phyloP scores from a whole-genome alignment of 768 basidiomycete species.

The Leccinum arenicola region DNA sequence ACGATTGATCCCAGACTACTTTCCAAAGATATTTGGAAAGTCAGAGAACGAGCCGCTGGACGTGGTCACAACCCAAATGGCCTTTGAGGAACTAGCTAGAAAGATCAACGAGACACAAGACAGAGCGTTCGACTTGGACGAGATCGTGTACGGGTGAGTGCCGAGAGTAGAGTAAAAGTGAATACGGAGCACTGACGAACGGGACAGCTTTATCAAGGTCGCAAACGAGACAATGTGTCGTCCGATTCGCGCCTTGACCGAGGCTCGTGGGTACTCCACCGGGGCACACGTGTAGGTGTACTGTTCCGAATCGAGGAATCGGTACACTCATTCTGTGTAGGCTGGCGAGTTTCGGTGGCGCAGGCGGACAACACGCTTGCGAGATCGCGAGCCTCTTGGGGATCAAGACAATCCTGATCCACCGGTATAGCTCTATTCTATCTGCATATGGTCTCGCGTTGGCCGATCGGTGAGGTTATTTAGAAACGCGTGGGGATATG shows the following conservation, averaged over 20 bases:
- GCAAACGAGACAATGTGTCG: conserved; percentile 97
- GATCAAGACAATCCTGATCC: conserved; percentile 84
- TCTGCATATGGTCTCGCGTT: conserved; percentile 94
- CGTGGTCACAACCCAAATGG: conserved; percentile 58
- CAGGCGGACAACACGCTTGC: conserved; percentile 90
- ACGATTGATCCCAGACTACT: conserved; percentile 83
- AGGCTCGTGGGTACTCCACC: conserved; percentile 83
- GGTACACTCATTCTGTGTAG: conserved; percentile 34
- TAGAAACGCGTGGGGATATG: neutral
- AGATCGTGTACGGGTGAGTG: conserved; percentile 83
- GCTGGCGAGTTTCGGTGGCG: conserved; percentile 84
- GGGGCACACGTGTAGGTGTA: conserved; percentile 61
- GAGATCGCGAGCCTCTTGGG: conserved; percentile 86
- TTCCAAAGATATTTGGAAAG: conserved; percentile 94
- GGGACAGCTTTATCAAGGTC: conserved; percentile 81
- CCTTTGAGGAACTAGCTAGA: conserved; percentile 65
- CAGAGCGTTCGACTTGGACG: conserved; percentile 65
- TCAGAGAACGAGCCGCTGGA: conserved; percentile 85
- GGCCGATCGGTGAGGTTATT: conserved; percentile 58
- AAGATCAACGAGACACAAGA: conserved; percentile 69
- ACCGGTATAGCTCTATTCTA: conserved; percentile 88
- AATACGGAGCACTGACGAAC: neutral
- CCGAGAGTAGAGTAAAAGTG: neutral
- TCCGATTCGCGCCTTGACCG: conserved; percentile 88
- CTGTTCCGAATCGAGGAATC: neutral